Evolutionary conservation across 768 basidiomycete species (phyloP).

Genomic region (Macrolepiota fuliginosa): DNA sequence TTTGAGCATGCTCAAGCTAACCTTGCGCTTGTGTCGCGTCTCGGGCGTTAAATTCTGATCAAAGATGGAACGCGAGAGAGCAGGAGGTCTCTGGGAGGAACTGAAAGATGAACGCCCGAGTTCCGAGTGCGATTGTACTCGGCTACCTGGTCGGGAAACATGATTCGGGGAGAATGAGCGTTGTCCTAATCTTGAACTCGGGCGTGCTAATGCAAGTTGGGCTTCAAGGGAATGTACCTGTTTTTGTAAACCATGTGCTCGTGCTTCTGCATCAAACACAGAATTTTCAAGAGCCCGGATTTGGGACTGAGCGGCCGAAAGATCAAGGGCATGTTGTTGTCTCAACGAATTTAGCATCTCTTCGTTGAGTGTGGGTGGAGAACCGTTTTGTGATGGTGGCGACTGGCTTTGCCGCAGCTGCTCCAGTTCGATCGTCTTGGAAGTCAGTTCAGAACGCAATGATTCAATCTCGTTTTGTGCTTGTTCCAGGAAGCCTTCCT

Average conservation of each 20-base stretch:
- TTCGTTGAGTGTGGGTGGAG: conserved; percentile 59
- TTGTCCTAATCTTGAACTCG: conserved; percentile 38
- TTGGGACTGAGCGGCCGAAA: conserved; percentile 77
- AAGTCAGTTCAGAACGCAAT: conserved; percentile 58
- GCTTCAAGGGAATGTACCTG: conserved; percentile 66
- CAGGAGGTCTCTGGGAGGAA: conserved; percentile 37
- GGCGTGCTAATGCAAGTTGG: conserved; percentile 50
- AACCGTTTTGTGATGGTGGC: conserved; percentile 35
- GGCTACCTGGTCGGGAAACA: conserved; percentile 46
- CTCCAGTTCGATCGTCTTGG: conserved; percentile 68
- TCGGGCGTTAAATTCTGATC: conserved; percentile 73
- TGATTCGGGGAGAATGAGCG: conserved; percentile 45
- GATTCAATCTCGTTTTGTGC: conserved; percentile 70
- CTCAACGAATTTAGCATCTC: conserved; percentile 70
- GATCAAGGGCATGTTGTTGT: conserved; percentile 78
- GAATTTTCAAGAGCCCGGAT: conserved; percentile 74
- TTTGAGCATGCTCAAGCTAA: conserved; percentile 87
- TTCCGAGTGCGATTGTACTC: conserved; percentile 30
- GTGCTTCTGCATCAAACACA: conserved; percentile 71
- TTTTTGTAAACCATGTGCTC: conserved; percentile 64
- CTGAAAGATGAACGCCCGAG: conserved; percentile 35
- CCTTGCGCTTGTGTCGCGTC: conserved; percentile 76
- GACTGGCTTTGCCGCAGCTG: conserved; percentile 47
- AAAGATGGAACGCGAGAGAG: conserved; percentile 56
- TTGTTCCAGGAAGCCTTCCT: conserved; percentile 57